These are phyloP conservation scores for Cordyceps cateniannulata DNA, from an alignment of 2,329 filamentous ascomycete species.

Conservation along the genomic window DNA sequence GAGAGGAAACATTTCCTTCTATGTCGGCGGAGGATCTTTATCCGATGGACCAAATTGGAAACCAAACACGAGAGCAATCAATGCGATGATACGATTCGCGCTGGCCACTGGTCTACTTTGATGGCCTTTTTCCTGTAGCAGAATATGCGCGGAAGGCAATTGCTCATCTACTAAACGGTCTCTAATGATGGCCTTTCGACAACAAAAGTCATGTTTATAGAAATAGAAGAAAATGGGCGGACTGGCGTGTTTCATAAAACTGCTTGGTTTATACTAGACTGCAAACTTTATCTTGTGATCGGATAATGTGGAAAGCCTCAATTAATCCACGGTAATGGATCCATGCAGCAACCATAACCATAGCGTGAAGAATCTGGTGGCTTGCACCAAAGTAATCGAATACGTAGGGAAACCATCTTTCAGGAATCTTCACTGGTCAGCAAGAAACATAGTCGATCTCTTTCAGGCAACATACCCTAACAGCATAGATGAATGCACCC, in stretches of 20 bases:
- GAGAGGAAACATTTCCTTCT: constrained; percentile 1
- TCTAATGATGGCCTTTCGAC: too few species aligned
- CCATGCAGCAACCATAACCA: constrained; percentile 10
- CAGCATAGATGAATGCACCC: constrained; percentile 13
- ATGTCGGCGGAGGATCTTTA: not conserved
- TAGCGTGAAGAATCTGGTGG: constrained; percentile 13
- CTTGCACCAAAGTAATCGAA: constrained; percentile 14
- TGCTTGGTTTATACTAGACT: too few species aligned
- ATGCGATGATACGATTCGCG: not conserved
- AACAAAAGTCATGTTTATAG: too few species aligned
- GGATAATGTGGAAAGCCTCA: not conserved
- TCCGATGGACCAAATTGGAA: not conserved
- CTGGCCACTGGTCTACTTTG: not conserved
- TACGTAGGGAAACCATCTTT: constrained; percentile 10
- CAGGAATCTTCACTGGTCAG: constrained; percentile 9
- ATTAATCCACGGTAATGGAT: constrained; percentile 3
- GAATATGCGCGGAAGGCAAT: too few species aligned
- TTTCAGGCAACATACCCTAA: constrained; percentile 3
- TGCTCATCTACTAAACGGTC: too few species aligned
- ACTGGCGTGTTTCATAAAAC: too few species aligned
- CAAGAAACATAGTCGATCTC: not conserved
- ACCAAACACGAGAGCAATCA: not conserved
- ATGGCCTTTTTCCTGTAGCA: too few species aligned
- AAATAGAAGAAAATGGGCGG: too few species aligned
- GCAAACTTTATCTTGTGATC: not conserved